Percentiles rank a stretch among this genome's conserved stretches.
phyloP scores from a whole-genome alignment of 805 yeast genomes.

The Ogataea henricii region DNA sequence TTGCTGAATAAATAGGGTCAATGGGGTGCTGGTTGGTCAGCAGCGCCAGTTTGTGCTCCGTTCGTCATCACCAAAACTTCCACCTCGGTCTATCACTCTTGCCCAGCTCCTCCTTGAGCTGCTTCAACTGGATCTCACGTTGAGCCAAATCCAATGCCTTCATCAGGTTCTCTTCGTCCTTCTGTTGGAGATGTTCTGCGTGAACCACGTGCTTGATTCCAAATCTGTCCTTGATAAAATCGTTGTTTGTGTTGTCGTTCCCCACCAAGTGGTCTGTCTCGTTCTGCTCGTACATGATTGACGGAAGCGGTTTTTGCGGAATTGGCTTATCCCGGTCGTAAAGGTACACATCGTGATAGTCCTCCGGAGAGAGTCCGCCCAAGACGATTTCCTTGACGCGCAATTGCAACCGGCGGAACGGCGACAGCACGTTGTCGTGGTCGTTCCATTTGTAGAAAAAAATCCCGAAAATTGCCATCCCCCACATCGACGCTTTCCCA shows the following conservation, averaged over 20 bases:
- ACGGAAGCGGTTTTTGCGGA: conserved; percentile 40
- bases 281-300: conserved; percentile 41
- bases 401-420: conserved; percentile 63
- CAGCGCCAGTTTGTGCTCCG: too few species aligned
- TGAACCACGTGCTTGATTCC: conserved; percentile 65
- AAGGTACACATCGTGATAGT: conserved; percentile 59
- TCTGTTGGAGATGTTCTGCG: conserved; percentile 70
- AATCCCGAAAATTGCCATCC: conserved; percentile 57
- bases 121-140: conserved; percentile 26
- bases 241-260: conserved; percentile 36
- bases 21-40: too few species aligned
- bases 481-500: conserved; percentile 50
- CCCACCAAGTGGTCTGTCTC: conserved; percentile 39
- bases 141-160: conserved; percentile 49
- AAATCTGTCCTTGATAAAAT: conserved; percentile 62
- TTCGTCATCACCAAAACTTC: conserved; percentile 36
- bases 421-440: conserved; percentile 71
- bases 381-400: conserved; percentile 51
- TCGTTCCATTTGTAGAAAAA: conserved; percentile 87
- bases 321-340: conserved; percentile 43
- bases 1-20: too few species aligned
- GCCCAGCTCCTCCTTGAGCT: conserved; percentile 14
- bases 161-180: conserved; percentile 59
- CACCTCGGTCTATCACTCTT: conserved; percentile 23
- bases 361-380: conserved; percentile 59